Base-by-base conservation (phyloP, 148 eudicot species). In the Nepenthes gracilis region DNA sequence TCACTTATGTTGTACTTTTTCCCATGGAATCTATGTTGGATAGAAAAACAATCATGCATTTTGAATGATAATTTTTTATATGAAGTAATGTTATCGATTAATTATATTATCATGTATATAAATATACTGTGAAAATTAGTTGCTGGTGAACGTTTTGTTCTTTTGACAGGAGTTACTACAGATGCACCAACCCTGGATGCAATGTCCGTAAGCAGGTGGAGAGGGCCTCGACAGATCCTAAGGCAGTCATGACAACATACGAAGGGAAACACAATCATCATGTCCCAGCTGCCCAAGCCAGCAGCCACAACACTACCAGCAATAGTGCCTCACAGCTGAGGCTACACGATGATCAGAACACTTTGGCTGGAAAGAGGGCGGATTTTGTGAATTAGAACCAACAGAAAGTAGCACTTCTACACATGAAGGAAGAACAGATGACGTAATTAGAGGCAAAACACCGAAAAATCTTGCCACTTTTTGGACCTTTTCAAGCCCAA, bases 251-350 rank as follows among this genome's bases (percentile, higher is more conserved):
- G 58, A 90, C 97, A 12, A 86, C 97, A 35, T 90, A 90, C 23
- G 95, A 87, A 58, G 97, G 97, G 33, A 90, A 83, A 65, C 97
- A 90, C 62, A 81, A 71, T 54, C 97, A 90, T 47, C 86, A 86
- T 57, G 83, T 84, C 14, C 94, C 97, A 35, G 88, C 83, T 36
- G 80, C 97, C 65, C 80, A 83, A 68, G 79, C 71, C 60, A 86
- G 91, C 73, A 87, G 97, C 75, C 95, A 87, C 62, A 81, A 68
- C 70, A 80, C 74, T 1, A 75, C 77, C 43, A 71, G 63, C 75
- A 70, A 50, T 55, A 69, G 51, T 40, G 51, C 57, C 1, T 53
- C 78, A 23, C 84, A 70, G 45, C 61, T 66, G 2, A 79, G 68
- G 70, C 84, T 85, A 10, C 80, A 67, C 14, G n/a, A 5, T 33